phyloP scores from a whole-genome alignment of 495 filamentous ascomycete genomes.

The Annulohypoxylon moriforme region DNA sequence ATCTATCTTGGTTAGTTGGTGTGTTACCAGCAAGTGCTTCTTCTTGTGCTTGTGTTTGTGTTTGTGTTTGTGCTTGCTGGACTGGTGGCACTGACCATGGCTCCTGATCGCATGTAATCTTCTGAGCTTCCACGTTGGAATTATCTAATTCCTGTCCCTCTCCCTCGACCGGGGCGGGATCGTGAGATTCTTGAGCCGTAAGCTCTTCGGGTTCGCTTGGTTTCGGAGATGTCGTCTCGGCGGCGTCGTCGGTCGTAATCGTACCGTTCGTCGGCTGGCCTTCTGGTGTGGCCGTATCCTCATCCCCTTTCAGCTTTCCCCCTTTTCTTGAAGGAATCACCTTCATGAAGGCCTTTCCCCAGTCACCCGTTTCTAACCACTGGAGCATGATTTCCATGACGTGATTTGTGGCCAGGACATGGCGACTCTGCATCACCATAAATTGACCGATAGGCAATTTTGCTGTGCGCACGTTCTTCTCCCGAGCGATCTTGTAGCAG shows the following conservation, averaged over 20 bases:
- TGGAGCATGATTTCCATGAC: constrained; percentile 95
- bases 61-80: not conserved
- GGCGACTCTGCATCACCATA: constrained; percentile 85
- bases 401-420: constrained; percentile 91
- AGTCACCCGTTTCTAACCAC: constrained; percentile 89
- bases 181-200: not conserved
- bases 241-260: not conserved
- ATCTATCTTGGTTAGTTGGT: constrained; percentile 5
- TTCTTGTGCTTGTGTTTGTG: not conserved
- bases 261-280: constrained; percentile 21
- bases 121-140: constrained; percentile 45
- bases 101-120: constrained; percentile 33
- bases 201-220: not conserved
- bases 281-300: constrained; percentile 44
- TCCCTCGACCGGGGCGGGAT: constrained; percentile 43
- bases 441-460: constrained; percentile 93
- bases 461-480: constrained; percentile 82
- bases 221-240: constrained; percentile 1
- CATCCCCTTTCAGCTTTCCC: constrained; percentile 61
- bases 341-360: constrained; percentile 86
- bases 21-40: not conserved
- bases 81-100: constrained; percentile 28
- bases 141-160: constrained; percentile 48
- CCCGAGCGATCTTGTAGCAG: constrained; percentile 84
- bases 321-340: constrained; percentile 90